Evolutionary conservation across 108 stramenopile species (phyloP).

Genomic region (Skeletonema menzelii): DNA sequence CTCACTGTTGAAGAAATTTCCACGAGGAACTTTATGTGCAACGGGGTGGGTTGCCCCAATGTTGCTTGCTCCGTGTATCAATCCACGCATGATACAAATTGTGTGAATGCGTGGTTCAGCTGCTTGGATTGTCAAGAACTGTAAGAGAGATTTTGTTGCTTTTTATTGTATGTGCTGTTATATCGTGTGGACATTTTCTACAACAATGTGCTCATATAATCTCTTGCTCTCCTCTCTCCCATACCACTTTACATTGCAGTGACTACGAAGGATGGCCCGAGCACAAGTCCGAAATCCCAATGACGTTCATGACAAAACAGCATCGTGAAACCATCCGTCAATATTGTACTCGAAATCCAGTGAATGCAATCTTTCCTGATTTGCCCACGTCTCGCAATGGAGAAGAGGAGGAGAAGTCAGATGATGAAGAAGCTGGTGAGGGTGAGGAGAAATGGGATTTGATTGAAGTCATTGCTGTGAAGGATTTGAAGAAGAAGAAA

Average conservation of each 20-base stretch:
- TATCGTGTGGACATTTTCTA: background rate
- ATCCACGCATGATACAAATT: slow-evolving; percentile 19
- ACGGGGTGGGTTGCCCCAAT: slow-evolving; percentile 25
- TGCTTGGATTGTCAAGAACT: slow-evolving; percentile 30
- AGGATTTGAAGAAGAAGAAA: slow-evolving; percentile 1
- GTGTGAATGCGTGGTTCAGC: slow-evolving; percentile 11
- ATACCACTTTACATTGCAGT: background rate
- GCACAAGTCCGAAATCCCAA: background rate
- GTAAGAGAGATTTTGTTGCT: slow-evolving; percentile 7
- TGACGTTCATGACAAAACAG: background rate
- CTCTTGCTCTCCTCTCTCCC: background rate
- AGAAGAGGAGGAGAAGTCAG: background rate
- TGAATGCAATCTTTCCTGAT: background rate
- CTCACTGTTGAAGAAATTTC: slow-evolving; percentile 42
- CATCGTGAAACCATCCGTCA: background rate
- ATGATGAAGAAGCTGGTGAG: background rate
- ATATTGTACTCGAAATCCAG: background rate
- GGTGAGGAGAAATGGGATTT: background rate
- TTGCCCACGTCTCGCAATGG: background rate
- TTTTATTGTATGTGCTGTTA: background rate
- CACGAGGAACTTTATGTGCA: slow-evolving; percentile 39
- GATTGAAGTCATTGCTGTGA: background rate
- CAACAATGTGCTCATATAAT: background rate
- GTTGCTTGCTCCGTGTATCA: slow-evolving; percentile 45
- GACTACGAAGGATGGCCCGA: slow-evolving; percentile 2